phyloP scores from a whole-genome alignment of 177 flowering plant species.

The Vitis hybrid region DNA sequence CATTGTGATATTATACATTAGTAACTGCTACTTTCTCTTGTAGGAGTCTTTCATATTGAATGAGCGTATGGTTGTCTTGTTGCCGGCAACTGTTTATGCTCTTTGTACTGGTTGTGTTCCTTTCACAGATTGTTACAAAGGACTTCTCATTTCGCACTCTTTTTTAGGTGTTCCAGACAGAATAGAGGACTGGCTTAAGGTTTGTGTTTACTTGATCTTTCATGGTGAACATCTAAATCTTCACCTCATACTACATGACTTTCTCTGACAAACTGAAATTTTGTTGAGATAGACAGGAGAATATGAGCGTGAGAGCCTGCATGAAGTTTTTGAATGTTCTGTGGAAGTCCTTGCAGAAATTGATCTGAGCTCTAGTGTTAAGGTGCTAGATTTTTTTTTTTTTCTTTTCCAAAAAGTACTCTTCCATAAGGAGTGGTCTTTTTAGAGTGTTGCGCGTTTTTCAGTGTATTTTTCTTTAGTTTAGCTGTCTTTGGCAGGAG shows the following conservation, averaged over 20 bases:
- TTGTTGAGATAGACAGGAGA: constrained; percentile 39
- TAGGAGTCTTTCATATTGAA: constrained; percentile 54
- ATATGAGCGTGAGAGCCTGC: constrained; percentile 26
- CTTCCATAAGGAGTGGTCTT: too few species aligned
- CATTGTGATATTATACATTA: not conserved
- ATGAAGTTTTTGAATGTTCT: constrained; percentile 64
- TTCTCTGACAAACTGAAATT: constrained; percentile 14
- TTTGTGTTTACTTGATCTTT: constrained; percentile 15
- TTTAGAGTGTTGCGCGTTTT: too few species aligned
- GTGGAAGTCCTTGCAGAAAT: constrained; percentile 62
- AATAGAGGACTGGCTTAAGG: constrained; percentile 38
- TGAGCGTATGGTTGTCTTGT: constrained; percentile 42
- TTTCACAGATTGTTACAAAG: constrained; percentile 25
- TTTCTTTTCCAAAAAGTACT: not conserved
- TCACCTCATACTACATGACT: constrained; percentile 1
- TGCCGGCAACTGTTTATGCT: constrained; percentile 78
- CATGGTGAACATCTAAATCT: not conserved
- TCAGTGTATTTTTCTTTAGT: too few species aligned
- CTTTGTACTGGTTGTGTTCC: constrained; percentile 66
- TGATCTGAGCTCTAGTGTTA: constrained; percentile 27
- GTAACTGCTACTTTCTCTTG: constrained; percentile 14
- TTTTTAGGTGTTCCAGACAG: constrained; percentile 29
- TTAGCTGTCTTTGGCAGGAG: too few species aligned
- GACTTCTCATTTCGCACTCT: constrained; percentile 13
- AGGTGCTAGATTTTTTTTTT: constrained; percentile 40